Evolutionary conservation across 2,329 filamentous ascomycete genomes (phyloP).

Genomic region (Pseudopithomyces maydicus): DNA sequence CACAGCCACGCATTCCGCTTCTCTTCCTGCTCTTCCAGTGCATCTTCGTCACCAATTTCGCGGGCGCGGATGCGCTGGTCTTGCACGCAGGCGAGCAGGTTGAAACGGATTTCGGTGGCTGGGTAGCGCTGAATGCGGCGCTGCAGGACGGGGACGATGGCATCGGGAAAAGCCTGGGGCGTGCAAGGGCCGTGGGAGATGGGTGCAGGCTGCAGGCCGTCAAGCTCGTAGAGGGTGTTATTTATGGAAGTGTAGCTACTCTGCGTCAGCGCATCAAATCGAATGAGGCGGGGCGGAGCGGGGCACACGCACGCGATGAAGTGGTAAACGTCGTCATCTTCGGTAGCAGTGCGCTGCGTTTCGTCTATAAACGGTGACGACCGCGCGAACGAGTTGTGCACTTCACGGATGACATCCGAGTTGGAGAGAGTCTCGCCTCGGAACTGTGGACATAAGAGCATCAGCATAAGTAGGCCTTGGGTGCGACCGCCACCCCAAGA

Average conservation of each 20-base stretch:
- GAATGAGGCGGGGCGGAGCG: not conserved
- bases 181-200: constrained; percentile 83
- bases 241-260: constrained; percentile 75
- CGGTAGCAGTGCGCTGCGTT: constrained; percentile 72
- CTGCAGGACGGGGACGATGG: constrained; percentile 86
- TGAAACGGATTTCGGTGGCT: constrained; percentile 88
- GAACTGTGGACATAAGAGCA: constrained; percentile 52
- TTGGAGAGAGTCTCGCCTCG: constrained; percentile 74
- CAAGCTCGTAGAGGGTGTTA: constrained; percentile 86
- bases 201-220: constrained; percentile 90
- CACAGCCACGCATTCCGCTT: constrained; percentile 89
- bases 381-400: constrained; percentile 89
- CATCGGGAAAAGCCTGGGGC: constrained; percentile 72
- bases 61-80: constrained; percentile 78
- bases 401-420: constrained; percentile 61
- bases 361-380: constrained; percentile 93
- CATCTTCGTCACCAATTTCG: constrained; percentile 81
- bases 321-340: constrained; percentile 90
- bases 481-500: constrained; percentile 4
- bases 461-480: not conserved
- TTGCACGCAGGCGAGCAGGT: constrained; percentile 87
- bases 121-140: constrained; percentile 85
- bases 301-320: constrained; percentile 71
- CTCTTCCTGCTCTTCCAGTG: constrained; percentile 76
- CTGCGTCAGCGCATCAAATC: constrained; percentile 10